Evolutionary conservation across 148 eudicot species (phyloP).

Genomic region (Salicornia ramosissima): DNA sequence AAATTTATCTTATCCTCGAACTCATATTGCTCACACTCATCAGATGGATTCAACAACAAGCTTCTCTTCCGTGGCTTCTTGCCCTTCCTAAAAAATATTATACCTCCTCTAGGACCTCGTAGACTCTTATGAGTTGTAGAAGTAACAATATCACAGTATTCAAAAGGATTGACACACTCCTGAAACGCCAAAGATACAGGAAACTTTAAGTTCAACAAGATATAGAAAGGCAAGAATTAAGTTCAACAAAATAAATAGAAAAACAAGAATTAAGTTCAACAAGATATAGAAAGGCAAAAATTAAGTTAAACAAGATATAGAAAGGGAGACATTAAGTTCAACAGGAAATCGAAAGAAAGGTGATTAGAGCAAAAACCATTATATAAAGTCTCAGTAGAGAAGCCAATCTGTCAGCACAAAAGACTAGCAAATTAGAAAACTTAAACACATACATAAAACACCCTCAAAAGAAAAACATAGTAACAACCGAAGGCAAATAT

Average conservation of each 20-base stretch:
- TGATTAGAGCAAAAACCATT: not conserved
- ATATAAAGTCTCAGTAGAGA: no score
- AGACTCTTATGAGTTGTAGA: constrained; percentile 97
- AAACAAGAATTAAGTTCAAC: no score
- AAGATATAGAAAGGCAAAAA: not conserved
- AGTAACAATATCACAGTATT: constrained; percentile 86
- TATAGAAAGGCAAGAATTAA: no score
- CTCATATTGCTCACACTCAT: constrained; percentile 72
- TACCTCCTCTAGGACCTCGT: constrained; percentile 98
- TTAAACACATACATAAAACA: not conserved
- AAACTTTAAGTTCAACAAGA: not conserved
- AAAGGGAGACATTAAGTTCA: not conserved
- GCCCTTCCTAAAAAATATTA: constrained; percentile 85
- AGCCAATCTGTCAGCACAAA: not conserved
- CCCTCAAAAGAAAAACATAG: not conserved
- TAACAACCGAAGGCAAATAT: no score
- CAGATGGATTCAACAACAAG: constrained; percentile 52
- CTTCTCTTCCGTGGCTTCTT: constrained; percentile 64
- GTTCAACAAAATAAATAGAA: not conserved
- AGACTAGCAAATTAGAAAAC: not conserved
- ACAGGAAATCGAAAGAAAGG: no score
- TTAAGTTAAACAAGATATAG: not conserved
- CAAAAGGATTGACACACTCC: constrained; percentile 87
- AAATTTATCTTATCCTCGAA: constrained; percentile 90
- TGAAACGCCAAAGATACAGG: constrained; percentile 22